A percentile compares a stretch with the other conserved stretches of the same genome.
These are phyloP conservation scores for Aciculosporium take DNA, from an alignment of 2,329 filamentous ascomycete species.

Conservation along the genomic window DNA sequence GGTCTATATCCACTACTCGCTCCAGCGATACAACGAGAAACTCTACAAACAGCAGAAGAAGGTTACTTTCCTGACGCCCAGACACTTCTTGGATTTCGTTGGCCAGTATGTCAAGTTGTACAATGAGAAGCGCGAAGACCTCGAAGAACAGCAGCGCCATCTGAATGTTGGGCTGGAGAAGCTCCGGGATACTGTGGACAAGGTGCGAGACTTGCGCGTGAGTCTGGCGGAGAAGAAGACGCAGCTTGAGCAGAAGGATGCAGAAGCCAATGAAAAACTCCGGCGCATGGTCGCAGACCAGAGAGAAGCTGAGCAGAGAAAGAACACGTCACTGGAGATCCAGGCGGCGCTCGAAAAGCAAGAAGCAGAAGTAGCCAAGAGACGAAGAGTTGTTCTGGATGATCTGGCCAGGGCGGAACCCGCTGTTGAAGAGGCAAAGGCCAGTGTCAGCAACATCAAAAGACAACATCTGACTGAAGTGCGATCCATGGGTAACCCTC, in stretches of 20 bases:
- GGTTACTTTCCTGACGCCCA: conserved; percentile 82
- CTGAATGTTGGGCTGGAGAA: conserved; percentile 97
- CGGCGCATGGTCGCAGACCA: conserved; percentile 96
- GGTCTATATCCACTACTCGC: conserved; percentile 96
- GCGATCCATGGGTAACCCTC: conserved; percentile 88
- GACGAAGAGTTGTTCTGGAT: conserved; percentile 69
- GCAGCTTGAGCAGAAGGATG: conserved; percentile 84
- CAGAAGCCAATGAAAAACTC: conserved; percentile 91
- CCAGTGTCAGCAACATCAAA: conserved; percentile 98
- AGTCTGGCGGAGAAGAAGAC: conserved; percentile 90
- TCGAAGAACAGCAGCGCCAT: conserved; percentile 97
- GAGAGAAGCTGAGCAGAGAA: conserved; percentile 82
- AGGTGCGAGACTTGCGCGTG: conserved; percentile 80
- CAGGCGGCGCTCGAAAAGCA: conserved; percentile 78
- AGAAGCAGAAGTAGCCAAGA: conserved; percentile 70
- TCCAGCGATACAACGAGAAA: conserved; percentile 78
- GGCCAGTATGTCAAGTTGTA: conserved; percentile 95
- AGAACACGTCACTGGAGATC: conserved; percentile 76
- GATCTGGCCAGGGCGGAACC: conserved; percentile 88
- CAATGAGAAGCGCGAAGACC: conserved; percentile 93
- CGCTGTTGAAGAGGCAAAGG: conserved; percentile 81
- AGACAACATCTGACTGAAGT: conserved; percentile 94
- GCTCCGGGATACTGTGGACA: conserved; percentile 88
- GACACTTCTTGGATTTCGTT: conserved; percentile 96
- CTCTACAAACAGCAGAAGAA: conserved; percentile 85